Conservation (phyloP, 129 eudicot genomes). For the Pulicaria dysenterica region DNA sequence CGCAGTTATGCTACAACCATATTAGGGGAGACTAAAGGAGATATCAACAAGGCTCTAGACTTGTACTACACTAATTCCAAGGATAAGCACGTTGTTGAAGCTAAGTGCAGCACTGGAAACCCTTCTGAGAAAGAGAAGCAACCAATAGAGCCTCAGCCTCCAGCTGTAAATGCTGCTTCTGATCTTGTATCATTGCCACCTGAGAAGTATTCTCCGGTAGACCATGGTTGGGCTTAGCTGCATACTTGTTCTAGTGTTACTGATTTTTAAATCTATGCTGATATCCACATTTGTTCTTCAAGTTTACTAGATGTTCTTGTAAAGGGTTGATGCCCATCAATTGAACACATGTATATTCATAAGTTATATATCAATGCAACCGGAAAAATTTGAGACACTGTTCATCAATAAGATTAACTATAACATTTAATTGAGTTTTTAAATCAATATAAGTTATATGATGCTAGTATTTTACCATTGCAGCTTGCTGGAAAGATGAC, state of each 20-base stretch:
- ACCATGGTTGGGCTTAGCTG: conserved; percentile 71
- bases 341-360: conserved; percentile 1
- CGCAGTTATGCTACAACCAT: conserved; percentile 61
- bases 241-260: conserved; percentile 13
- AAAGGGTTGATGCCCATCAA: background rate
- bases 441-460: conserved; percentile 27
- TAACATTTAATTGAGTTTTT: background rate
- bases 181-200: conserved; percentile 62
- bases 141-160: conserved; percentile 27
- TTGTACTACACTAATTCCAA: conserved; percentile 49
- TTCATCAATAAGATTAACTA: conserved; percentile 1
- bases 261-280: background rate
- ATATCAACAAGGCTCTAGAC: conserved; percentile 76
- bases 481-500: conserved; percentile 94
- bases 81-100: conserved; percentile 31
- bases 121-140: background rate
- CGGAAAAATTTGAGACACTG: conserved; percentile 2
- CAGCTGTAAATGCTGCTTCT: conserved; percentile 36
- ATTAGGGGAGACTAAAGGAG: conserved; percentile 70
- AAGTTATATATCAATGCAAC: conserved; percentile 20
- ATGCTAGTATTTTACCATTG: conserved; percentile 37
- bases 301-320: conserved; percentile 22
- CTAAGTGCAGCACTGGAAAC: background rate
- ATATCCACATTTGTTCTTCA: background rate
- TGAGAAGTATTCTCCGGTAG: conserved; percentile 74